Evolutionary conservation across 2,329 filamentous ascomycete genomes (phyloP), one percentile per base, ranked within the genome.

Genomic region (Cladorrhinum sp.): DNA sequence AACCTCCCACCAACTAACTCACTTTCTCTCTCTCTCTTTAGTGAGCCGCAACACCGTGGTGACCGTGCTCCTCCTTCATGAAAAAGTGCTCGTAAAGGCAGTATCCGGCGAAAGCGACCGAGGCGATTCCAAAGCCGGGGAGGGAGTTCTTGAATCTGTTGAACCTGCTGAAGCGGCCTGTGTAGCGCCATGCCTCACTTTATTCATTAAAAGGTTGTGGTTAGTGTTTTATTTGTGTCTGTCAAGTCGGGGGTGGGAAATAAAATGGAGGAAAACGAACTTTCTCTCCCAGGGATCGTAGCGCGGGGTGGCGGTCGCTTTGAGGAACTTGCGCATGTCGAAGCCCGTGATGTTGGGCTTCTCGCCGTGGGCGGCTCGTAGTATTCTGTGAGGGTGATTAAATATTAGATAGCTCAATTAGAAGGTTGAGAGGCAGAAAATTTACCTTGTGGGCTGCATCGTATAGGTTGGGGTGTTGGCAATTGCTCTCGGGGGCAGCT

Each of bases 181-280:
- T 87, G 81, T 96, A 97, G 77, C 95, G 85, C 95, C 95, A 99
- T 73, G 90, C 85, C 81, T 99, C 95, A 73, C 95, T 99, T 74
- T 66, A 29, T 45, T 12, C 24, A 18, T 36, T 7, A 4, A 10
- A n/a, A 27, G 18, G 13, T n/a, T 23, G 10, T 23, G 45, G n/a
- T 25, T 48, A 45, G 45, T 29, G n/a, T n/a, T n/a, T n/a, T n/a
- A n/a, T n/a, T n/a, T n/a, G n/a, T n/a, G n/a, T n/a, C n/a, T 52
- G 18, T 50, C 18, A 23, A 8, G 24, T 36, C 12, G 12, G 32
- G 54, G 24, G 55, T 32, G 6, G 18, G 4, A 45, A 22, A 16
- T 13, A 20, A 3, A 12, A 20, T 45, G 29, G n/a, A n/a, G n/a
- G n/a, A 27, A 6, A 7, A 84, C 85, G 75, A 65, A 89, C 86